phyloP scores from a whole-genome alignment of 2,329 filamentous ascomycete species.

The Daldinia eschscholtzii region DNA sequence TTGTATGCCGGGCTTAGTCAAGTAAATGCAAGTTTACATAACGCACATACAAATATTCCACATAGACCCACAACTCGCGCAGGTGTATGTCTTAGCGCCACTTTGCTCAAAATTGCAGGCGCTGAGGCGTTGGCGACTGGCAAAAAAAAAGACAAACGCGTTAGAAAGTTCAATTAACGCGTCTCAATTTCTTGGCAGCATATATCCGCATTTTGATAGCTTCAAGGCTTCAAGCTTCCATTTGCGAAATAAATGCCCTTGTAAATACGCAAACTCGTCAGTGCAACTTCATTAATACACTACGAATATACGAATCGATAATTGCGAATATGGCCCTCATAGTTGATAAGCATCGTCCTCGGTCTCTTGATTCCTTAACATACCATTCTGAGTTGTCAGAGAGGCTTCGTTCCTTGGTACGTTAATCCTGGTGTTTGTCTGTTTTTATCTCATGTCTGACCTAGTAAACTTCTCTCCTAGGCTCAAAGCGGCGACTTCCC shows the following conservation, averaged over 20 bases:
- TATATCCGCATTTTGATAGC: conserved; percentile 2
- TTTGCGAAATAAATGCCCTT: conserved; percentile 2
- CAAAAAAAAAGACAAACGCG: conserved; percentile 45
- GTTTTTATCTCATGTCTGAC: conserved; percentile 8
- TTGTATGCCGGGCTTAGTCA: conserved; percentile 24
- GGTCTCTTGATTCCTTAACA: conserved; percentile 80
- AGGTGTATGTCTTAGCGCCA: not conserved
- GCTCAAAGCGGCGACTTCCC: conserved; percentile 98
- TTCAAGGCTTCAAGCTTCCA: not conserved
- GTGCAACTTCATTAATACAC: not conserved
- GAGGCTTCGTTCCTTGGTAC: conserved; percentile 85
- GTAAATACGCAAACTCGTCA: conserved; percentile 12
- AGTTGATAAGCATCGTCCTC: conserved; percentile 78
- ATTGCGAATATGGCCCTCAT: conserved; percentile 71
- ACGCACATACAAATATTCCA: not conserved
- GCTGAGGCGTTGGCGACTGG: conserved; percentile 31
- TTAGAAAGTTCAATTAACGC: conserved; percentile 51
- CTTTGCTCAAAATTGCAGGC: conserved; percentile 26
- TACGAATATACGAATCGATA: conserved; percentile 2
- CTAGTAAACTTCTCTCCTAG: conserved; percentile 59
- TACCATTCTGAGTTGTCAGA: conserved; percentile 93
- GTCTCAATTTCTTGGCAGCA: conserved; percentile 37
- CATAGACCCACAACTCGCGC: not conserved
- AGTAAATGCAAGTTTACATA: conserved; percentile 3
- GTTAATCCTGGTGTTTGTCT: conserved; percentile 45